phyloP scores from a whole-genome alignment of 2,329 filamentous ascomycete species.

The Penicillium sp. region DNA sequence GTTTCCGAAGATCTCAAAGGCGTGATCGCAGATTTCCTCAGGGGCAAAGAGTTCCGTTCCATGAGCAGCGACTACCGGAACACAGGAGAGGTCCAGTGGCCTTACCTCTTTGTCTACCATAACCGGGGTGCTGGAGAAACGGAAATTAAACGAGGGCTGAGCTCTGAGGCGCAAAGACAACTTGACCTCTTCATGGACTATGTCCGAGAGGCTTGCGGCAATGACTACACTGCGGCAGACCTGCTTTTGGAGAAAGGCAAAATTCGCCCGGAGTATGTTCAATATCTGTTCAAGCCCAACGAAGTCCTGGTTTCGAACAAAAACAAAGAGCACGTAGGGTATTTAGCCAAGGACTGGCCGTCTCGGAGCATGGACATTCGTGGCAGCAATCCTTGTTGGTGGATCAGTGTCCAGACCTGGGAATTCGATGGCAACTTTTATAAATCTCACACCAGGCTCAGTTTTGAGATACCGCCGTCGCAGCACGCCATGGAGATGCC shows the following conservation, averaged over 20 bases:
- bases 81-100: neutral
- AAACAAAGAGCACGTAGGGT: conserved; percentile 1
- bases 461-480: neutral
- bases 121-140: neutral
- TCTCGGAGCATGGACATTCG: neutral
- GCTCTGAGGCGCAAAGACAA: neutral
- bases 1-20: neutral
- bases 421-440: neutral
- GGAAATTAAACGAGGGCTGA: neutral
- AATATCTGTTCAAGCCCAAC: conserved; percentile 7
- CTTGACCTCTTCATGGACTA: conserved; percentile 2
- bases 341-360: conserved; percentile 1
- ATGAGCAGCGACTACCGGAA: neutral
- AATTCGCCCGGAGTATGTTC: neutral
- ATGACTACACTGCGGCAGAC: conserved; percentile 2
- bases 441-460: neutral
- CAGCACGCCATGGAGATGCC: neutral
- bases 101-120: conserved; percentile 3
- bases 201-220: neutral
- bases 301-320: conserved; percentile 1
- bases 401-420: neutral
- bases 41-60: neutral
- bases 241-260: neutral
- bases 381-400: neutral
- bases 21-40: neutral